Conservation (phyloP, 2,329 filamentous ascomycete species). For the Pyrenophora seminiperda region DNA sequence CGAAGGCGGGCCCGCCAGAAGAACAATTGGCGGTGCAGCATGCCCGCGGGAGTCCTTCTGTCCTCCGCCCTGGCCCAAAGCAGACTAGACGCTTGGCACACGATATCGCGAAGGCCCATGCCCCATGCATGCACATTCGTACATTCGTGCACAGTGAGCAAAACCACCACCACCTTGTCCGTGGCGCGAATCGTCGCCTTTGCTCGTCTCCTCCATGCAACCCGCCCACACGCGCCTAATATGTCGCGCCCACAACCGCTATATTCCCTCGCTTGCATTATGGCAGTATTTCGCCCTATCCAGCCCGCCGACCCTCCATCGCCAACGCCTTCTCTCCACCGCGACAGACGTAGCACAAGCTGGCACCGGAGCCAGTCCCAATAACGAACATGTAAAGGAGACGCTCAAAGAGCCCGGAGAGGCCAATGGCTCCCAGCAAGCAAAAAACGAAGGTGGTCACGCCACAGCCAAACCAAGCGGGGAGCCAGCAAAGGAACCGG, state of each 20-base stretch:
- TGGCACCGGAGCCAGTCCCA: background rate
- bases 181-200: conserved; percentile 8
- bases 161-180: background rate
- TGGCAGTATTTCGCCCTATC: conserved; percentile 44
- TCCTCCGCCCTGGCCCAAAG: conserved; percentile 12
- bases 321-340: conserved; percentile 27
- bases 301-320: conserved; percentile 12
- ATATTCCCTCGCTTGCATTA: conserved; percentile 37
- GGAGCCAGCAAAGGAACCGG: background rate
- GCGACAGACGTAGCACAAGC: conserved; percentile 13
- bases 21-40: conserved; percentile 12
- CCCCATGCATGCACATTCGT: too few species aligned
- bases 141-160: conserved; percentile 5
- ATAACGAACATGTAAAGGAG: background rate
- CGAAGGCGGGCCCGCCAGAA: background rate
- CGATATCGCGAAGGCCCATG: conserved; percentile 3
- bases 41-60: conserved; percentile 25
- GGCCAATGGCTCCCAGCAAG: background rate
- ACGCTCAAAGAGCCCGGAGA: too few species aligned
- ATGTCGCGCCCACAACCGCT: conserved; percentile 43
- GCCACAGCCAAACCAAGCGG: background rate
- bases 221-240: conserved; percentile 27
- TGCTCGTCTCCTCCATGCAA: conserved; percentile 35
- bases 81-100: conserved; percentile 26
- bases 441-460: background rate